Conservation (phyloP, 176 grass and related monocot genomes). For the Eleusine coracana region DNA sequence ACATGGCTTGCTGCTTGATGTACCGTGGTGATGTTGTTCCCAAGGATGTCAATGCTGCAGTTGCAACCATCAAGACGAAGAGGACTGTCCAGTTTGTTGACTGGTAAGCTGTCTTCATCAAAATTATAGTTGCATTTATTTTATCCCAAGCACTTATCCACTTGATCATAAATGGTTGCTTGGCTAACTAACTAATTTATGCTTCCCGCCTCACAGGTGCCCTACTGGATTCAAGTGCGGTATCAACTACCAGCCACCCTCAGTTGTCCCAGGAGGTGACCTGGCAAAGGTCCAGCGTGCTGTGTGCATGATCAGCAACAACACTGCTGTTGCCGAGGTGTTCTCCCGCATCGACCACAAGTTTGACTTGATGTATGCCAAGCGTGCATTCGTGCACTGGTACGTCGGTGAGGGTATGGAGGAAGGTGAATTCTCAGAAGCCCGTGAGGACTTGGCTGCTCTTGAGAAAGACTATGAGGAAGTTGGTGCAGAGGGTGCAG, state of each 20-base stretch:
- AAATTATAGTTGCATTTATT: conserved; percentile 20
- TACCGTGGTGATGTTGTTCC: conserved; percentile 97
- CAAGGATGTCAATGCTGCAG: conserved; percentile 96
- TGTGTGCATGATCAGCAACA: conserved; percentile 98
- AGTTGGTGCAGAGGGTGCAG: conserved; percentile 73
- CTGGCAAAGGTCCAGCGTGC: conserved; percentile 92
- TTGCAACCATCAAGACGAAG: conserved; percentile 98
- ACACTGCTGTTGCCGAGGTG: conserved; percentile 84
- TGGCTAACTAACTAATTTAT: conserved; percentile 44
- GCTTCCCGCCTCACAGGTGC: conserved; percentile 51
- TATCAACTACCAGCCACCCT: conserved; percentile 94
- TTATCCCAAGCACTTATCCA: conserved; percentile 21
- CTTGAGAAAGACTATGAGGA: conserved; percentile 94
- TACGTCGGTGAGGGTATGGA: conserved; percentile 94
- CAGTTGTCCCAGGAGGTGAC: conserved; percentile 84
- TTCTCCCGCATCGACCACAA: conserved; percentile 95
- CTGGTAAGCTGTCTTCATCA: conserved; percentile 68
- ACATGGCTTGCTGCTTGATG: conserved; percentile 99
- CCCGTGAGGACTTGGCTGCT: conserved; percentile 84
- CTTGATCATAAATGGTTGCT: background rate
- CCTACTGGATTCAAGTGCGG: conserved; percentile 94
- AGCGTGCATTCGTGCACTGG: conserved; percentile 91
- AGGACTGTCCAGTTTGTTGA: conserved; percentile 97
- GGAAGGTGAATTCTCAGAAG: conserved; percentile 91
- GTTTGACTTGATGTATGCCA: conserved; percentile 89